Evolutionary conservation across 1,284 basidiomycete genomes (phyloP), one percentile per base, ranked within the genome.

Genomic region (Tranzscheliella williamsii): DNA sequence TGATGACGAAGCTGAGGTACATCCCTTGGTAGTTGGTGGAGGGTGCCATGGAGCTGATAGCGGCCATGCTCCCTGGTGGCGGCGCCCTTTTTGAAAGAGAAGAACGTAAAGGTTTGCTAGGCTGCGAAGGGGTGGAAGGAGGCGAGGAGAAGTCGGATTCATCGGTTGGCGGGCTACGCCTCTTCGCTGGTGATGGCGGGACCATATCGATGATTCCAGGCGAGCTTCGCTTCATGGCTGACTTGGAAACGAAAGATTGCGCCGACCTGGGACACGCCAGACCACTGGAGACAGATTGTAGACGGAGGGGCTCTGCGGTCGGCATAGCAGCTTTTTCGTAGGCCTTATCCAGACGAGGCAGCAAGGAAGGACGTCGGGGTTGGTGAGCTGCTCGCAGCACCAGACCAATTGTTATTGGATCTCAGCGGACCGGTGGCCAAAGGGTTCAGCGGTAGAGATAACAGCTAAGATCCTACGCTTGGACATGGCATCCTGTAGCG

Each of bases 1-100:
- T 89, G 69, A 86, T 85, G 33, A 93, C 85, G 63, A 88, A 92
- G 4, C 86, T 84, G 22, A 91, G 83, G 70, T 89, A 90, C 86
- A 93, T 89, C 67, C 89, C 87, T 74, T 86, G 67, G 38, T 55
- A 65, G 41, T 45, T 55, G 39, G 51, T 38, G 17, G 44, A 43
- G 39, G 30, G 24, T n/a, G 42, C 31, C 32, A 55, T 43, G 4
- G 56, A 51, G 23, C 31, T 42, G 41, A 64, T 43, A 13, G 61
- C 61, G 4, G 61, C 61, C 50, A 58, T 54, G 37, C 43, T 47
- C 4, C 54, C 55, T 33, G 60, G 60, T 48, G 60, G 45, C 17
- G 53, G 53, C 4, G 49, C 37, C 27, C 50, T 57, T 32, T 53
- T 57, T 21, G 61, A 46, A 5, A 64, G 45, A 22, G 54, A 53